Percentiles rank a stretch among this genome's conserved stretches.
These are phyloP conservation scores for Podaxis sp. DNA, from an alignment of 768 basidiomycete species.

Conservation along the genomic window DNA sequence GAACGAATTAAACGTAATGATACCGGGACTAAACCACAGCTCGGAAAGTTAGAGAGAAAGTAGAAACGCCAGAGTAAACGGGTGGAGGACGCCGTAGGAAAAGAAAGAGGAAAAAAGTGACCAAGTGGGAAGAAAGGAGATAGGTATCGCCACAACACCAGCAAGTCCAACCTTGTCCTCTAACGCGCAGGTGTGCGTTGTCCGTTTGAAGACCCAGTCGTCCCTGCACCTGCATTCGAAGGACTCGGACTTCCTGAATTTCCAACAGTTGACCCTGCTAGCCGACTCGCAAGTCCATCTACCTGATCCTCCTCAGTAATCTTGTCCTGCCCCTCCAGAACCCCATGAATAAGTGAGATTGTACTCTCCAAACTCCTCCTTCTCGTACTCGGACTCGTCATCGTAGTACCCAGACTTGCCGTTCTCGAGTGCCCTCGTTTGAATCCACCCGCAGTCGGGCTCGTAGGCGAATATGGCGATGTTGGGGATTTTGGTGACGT, in stretches of 20 bases:
- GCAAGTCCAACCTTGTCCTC: background rate
- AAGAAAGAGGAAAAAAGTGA: background rate
- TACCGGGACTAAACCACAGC: constrained; percentile 2
- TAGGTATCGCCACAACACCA: constrained; percentile 4
- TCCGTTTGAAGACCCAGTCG: background rate
- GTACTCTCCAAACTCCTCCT: constrained; percentile 93
- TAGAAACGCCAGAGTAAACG: background rate
- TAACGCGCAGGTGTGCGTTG: background rate
- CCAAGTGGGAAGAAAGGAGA: background rate
- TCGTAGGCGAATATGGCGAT: constrained; percentile 33
- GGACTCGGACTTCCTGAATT: background rate
- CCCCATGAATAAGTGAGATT: constrained; percentile 92
- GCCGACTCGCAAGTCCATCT: constrained; percentile 30
- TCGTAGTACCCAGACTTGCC: constrained; percentile 90
- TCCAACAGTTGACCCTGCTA: constrained; percentile 35
- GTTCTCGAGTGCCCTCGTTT: constrained; percentile 74
- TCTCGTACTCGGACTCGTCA: constrained; percentile 91
- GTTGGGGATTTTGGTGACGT: constrained; percentile 26
- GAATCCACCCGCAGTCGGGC: constrained; percentile 49
- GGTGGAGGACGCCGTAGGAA: background rate
- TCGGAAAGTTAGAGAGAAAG: background rate
- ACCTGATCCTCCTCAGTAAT: constrained; percentile 41
- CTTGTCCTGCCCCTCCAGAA: constrained; percentile 69
- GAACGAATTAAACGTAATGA: constrained; percentile 6
- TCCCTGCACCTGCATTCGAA: constrained; percentile 5